Base-by-base conservation (phyloP, 2,329 filamentous ascomycete genomes). In the Didymella sp. region DNA sequence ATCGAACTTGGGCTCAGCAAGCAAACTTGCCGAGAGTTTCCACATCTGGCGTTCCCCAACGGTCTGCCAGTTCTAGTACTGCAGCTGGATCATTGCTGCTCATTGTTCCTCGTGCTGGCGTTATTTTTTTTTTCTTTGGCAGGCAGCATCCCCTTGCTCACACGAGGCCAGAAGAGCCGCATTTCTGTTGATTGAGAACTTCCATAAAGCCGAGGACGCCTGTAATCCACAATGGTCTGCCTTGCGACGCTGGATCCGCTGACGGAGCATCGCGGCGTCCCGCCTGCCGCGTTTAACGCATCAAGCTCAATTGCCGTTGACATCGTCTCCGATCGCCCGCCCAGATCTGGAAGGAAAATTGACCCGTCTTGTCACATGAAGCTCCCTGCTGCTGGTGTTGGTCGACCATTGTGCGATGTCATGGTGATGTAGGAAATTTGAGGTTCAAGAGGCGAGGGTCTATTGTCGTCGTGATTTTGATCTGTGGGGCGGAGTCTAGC, bases 1-100 rank as follows among this genome's bases (percentile, higher is more conserved):
- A 56, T 33, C 31, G 5, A 25, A 33, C 24, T 24, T 25, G 27
- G 31, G 51, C 53, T 41, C 37, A 51, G 35, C 33, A 46, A 43
- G 48, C 28, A 47, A 44, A 35, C 21, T 44, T 46, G 49, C 52
- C 40, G 9, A 57, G 52, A 28, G 27, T 33, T 41, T 49, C 15
- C 22, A 27, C 6, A 21, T 35, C 13, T 15, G 17, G 38, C 15
- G 6, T 12, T 22, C 7, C 12, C 6, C 25, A 22, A 15, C 13
- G 24, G 9, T 21, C 12, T 47, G 27, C 31, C 45, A 28, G 7
- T 37, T 38, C 5, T 28, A 22, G n/a, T 31, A 49, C 41, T 30
- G 28, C 38, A 44, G 25, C 19, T 55, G 19, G 19, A 9, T 7
- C 31, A 19, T 38, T 15, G 30, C 25, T 49, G 44, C 38, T 55